Evolutionary conservation across 148 eudicot genomes (phyloP), one percentile per base, ranked within the genome.

Genomic region (Dysphania ambrosioides): DNA sequence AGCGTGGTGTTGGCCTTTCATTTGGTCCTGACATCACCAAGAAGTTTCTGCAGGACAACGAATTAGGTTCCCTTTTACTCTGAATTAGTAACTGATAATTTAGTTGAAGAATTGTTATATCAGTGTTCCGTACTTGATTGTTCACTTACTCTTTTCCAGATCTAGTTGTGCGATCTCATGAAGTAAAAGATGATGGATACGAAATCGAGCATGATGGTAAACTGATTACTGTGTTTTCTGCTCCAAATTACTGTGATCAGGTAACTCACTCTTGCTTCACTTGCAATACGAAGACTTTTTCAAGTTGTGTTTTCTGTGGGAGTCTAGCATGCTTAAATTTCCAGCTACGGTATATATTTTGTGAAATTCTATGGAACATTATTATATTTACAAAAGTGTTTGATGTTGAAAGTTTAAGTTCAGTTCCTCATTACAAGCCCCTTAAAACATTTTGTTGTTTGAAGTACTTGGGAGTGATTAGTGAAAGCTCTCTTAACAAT

Each of bases 201-300:
- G 97, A 96, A 82, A 91, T 96, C 79, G 97, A 90, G 66, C 99
- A 96, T 75, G 97, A 90, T 82, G 99, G 99, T 27, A 92, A 92
- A 85, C 97, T 96, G 41, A 92, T 96, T 55, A 96, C 99, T 13
- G 99, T 96, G 16, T 96, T 96, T 86, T 96, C 97, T 29, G 99
- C 97, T 38, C 99, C 99, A 31, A 96, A 96, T 75, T 96, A 96
- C 41, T 96, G 97, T 82, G 99, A 96, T 75, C 97, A 92, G 97
- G 99, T 92, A 85, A 83, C 4, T 60, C n/a, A 16, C 51, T 72
- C 29, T 16, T 44, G 15, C 41, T 64, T 62, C 42, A 44, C 3
- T 41, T 23, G 38, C 26, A 61, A 31, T 62, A 49, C 27, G 12
- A 75, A 57, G 23, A 16, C 8, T 38, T 51, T 23, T 64, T 15